Percentiles rank a stretch among this genome's conserved stretches.
Evolutionary conservation across 2,329 filamentous ascomycete genomes (phyloP).

Genomic region (Ilyonectria destructans): DNA sequence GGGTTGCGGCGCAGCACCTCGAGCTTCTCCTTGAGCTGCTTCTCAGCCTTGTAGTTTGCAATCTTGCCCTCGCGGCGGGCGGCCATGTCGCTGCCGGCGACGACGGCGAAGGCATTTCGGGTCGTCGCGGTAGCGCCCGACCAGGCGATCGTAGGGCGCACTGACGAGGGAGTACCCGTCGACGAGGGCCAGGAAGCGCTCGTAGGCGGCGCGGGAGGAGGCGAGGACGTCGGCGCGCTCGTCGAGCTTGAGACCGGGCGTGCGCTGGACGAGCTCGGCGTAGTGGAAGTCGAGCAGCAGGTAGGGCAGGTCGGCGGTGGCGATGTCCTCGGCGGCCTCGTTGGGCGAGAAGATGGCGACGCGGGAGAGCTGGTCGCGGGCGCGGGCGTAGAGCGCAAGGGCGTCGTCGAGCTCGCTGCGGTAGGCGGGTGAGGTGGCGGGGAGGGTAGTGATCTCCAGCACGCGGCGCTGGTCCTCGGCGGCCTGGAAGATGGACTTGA

Average conservation of each 20-base stretch:
- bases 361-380: conserved; percentile 77
- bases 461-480: conserved; percentile 68
- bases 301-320: conserved; percentile 89
- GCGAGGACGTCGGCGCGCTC: conserved; percentile 77
- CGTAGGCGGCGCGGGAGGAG: conserved; percentile 79
- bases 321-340: conserved; percentile 88
- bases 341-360: conserved; percentile 92
- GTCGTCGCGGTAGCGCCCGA: conserved; percentile 81
- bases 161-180: conserved; percentile 85
- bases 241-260: conserved; percentile 66
- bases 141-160: conserved; percentile 76
- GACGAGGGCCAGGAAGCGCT: conserved; percentile 82
- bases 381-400: conserved; percentile 81
- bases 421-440: conserved; percentile 77
- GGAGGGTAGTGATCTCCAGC: conserved; percentile 75
- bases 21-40: conserved; percentile 86
- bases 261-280: conserved; percentile 83
- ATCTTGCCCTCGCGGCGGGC: conserved; percentile 88
- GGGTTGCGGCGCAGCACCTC: conserved; percentile 68
- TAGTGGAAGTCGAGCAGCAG: conserved; percentile 84
- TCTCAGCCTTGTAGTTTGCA: conserved; percentile 86
- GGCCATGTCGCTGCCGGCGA: conserved; percentile 74
- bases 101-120: conserved; percentile 81
- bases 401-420: conserved; percentile 77
- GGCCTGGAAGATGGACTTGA: conserved; percentile 65